Base-by-base conservation (phyloP, 2,329 filamentous ascomycete species). In the Akanthomyces dipterigenus region DNA sequence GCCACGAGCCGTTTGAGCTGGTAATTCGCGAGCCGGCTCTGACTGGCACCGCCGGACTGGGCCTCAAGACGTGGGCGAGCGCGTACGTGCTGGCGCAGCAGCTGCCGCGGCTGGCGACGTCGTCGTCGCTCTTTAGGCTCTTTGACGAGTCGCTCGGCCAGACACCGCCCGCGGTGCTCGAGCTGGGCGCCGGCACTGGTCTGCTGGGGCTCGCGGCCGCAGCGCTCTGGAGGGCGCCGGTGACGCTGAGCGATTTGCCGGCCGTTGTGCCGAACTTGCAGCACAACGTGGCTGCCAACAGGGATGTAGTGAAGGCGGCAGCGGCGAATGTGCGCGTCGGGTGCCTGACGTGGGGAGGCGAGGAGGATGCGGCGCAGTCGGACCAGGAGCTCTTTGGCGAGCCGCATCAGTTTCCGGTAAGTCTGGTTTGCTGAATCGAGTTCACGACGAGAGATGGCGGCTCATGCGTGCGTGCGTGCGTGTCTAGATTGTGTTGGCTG, bases 21-120 rank as follows among this genome's bases (percentile, higher is more conserved):
- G 81, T 82, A 40, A 85, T 99, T 43, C 83, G 91, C 61, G 95
- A 99, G 71, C 95, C 95, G 1, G 87, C 92, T 1, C 79, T 98
- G 61, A 96, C 91, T 0, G 89, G 89, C 7, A 93, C 97, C 73
- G 89, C 90, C 63, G 20, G 42, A 7, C 80, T 98, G 20, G 95
- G 95, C 1, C 82, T 96, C 72, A 98, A 99, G 74, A 99, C 95
- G 0, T 98, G 95, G 95, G 91, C 90, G 0, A 93, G 92, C 0
- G 93, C 92, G 0, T 96, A 92, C 70, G 82, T 96, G 2, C 85
- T 98, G 5, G 89, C 93, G 0, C 88, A 85, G 66, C 85, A 89
- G 26, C 82, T 98, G 28, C 77, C 78, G 22, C 70, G 70, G 14
- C 76, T 86, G 43, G 22, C 31, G n/a, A n/a, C n/a, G 43, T 31